Conservation (phyloP, 345 rosid species). For the Acer saccharum region DNA sequence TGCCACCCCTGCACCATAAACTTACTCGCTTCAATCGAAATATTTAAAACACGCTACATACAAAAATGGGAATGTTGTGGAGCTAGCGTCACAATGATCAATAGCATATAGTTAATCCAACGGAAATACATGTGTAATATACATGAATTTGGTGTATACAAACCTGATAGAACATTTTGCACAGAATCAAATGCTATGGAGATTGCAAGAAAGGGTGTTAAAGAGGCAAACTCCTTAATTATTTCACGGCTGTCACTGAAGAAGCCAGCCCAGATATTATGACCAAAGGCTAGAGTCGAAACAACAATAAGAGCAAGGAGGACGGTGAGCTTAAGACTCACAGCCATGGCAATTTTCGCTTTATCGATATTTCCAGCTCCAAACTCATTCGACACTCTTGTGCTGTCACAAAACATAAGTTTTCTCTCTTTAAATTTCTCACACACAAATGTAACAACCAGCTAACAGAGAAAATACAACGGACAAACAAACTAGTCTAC, state of each 20-base stretch:
- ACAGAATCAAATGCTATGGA: constrained; percentile 59
- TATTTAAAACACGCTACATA: no score
- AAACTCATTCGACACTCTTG: constrained; percentile 80
- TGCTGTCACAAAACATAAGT: constrained; percentile 36
- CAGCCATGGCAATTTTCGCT: constrained; percentile 56
- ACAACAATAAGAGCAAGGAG: constrained; percentile 51
- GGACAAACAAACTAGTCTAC: background rate
- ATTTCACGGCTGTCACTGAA: constrained; percentile 50
- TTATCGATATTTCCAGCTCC: constrained; percentile 56
- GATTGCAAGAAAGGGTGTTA: constrained; percentile 58
- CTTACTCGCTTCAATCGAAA: background rate
- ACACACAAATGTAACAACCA: background rate
- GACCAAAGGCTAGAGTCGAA: constrained; percentile 46
- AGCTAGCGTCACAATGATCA: no score
- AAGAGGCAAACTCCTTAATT: constrained; percentile 43
- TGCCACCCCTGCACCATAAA: constrained; percentile 50
- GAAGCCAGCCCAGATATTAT: constrained; percentile 60
- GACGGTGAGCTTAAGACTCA: constrained; percentile 52
- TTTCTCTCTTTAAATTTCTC: background rate
- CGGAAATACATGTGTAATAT: no score
- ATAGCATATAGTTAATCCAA: no score
- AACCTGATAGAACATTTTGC: constrained; percentile 73
- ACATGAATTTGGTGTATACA: background rate
- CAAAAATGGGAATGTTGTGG: no score
- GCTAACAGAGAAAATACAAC: background rate